Evolutionary conservation across 768 basidiomycete genomes (phyloP), one percentile per base, ranked within the genome.

Genomic region (Kwoniella shandongensis): DNA sequence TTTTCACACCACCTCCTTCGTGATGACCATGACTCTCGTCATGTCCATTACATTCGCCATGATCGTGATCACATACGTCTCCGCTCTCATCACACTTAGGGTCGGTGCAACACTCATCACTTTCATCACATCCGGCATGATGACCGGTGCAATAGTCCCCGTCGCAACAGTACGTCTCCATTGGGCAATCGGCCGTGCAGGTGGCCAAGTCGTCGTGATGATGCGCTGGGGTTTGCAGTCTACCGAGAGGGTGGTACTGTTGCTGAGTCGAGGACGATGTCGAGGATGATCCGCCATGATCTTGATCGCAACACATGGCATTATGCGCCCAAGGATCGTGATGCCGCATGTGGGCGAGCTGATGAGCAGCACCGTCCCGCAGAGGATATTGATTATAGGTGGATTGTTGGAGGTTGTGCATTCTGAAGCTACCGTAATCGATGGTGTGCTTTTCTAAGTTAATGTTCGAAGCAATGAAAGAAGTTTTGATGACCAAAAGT

Each of bases 281-380:
- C 25, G 69, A 67, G 15, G 66, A 49, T 8, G 70, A 72, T 26
- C 61, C 70, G 13, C 51, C 57, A 41, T 72, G 70, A 12, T 65
- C 58, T 4, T 44, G 30, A 51, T 72, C 70, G 40, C 70, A 72
- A 59, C 70, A 72, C 17, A 72, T 72, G 32, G 49, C 63, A 22
- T 57, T 52, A 39, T 65, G 63, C 17, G 65, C 70, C 70, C 70
- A 72, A 6, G 70, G 70, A 18, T 72, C 63, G 26, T 48, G 44
- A 26, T 53, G 57, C 27, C 10, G 4, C 13, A 25, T 26, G 23
- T 12, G 44, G 11, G 44, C 44, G n/a, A n/a, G n/a, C 26, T 42
- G 40, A 42, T 42, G 22, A n/a, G n/a, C n/a, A n/a, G n/a, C n/a
- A n/a, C n/a, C n/a, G n/a, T n/a, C n/a, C n/a, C n/a, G n/a, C n/a